Percentiles rank a stretch among this genome's conserved stretches.
Evolutionary conservation across 2,329 filamentous ascomycete species (phyloP).

Genomic region (Fusarium brachygibbosum): DNA sequence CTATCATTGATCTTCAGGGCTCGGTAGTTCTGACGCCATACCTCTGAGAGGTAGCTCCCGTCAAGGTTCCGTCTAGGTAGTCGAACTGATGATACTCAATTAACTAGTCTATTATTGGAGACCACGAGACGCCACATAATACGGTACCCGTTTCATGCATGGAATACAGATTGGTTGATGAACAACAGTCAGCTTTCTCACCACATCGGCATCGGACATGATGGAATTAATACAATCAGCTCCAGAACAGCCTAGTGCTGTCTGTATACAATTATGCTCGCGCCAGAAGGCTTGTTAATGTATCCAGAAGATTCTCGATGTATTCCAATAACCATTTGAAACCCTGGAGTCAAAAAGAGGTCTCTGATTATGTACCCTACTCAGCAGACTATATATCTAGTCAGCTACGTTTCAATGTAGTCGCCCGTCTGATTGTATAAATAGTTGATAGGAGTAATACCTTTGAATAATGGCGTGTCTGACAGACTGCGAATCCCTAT

Average conservation of each 20-base stretch:
- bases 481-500: not conserved
- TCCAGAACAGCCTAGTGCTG: not conserved
- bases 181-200: not conserved
- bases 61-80: not conserved
- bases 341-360: not conserved
- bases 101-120: no score
- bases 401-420: not conserved
- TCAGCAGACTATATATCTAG: not conserved
- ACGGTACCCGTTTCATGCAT: no score
- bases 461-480: not conserved
- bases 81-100: no score
- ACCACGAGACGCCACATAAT: no score
- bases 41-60: not conserved
- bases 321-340: not conserved
- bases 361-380: not conserved
- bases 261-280: no score
- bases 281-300: no score
- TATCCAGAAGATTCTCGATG: not conserved
- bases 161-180: not conserved
- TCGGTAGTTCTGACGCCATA: not conserved
- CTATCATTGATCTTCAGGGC: no score
- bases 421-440: no score
- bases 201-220: not conserved
- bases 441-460: not conserved
- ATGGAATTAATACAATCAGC: not conserved